These are phyloP conservation scores for Candida ascalaphidarum DNA, from an alignment of 805 yeast species.

Conservation along the genomic window DNA sequence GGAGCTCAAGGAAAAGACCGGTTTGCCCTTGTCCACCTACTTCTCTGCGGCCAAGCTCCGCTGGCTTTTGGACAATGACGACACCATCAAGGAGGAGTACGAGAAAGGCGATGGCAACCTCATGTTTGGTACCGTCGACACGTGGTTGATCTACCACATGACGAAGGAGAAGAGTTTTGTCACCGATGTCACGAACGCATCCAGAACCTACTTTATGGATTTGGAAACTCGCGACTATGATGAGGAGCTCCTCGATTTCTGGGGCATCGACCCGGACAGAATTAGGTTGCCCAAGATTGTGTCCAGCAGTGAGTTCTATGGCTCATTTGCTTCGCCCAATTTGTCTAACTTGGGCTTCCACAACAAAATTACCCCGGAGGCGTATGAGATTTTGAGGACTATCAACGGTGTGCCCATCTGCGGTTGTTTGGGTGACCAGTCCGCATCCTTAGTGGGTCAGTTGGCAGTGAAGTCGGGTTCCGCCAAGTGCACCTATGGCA, in stretches of 20 bases:
- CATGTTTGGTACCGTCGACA: constrained; percentile 90
- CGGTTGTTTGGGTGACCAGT: constrained; percentile 92
- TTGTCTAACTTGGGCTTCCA: constrained; percentile 43
- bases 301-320: constrained; percentile 73
- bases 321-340: constrained; percentile 58
- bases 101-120: constrained; percentile 62
- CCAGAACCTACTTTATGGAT: constrained; percentile 86
- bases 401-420: constrained; percentile 65
- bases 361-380: constrained; percentile 42
- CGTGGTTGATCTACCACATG: constrained; percentile 85
- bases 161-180: constrained; percentile 63
- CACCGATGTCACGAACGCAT: constrained; percentile 87
- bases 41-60: constrained; percentile 85
- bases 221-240: constrained; percentile 71
- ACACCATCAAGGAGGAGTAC: constrained; percentile 55
- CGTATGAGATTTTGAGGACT: constrained; percentile 38
- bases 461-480: constrained; percentile 75
- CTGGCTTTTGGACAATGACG: constrained; percentile 82
- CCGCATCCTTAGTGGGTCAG: constrained; percentile 90
- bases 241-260: constrained; percentile 62
- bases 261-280: constrained; percentile 66
- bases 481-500: constrained; percentile 94
- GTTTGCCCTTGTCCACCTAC: constrained; percentile 84
- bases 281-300: constrained; percentile 68
- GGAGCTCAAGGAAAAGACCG: constrained; percentile 56